phyloP scores from a whole-genome alignment of 1,284 basidiomycete genomes.

The Ustilago xerochloae region DNA sequence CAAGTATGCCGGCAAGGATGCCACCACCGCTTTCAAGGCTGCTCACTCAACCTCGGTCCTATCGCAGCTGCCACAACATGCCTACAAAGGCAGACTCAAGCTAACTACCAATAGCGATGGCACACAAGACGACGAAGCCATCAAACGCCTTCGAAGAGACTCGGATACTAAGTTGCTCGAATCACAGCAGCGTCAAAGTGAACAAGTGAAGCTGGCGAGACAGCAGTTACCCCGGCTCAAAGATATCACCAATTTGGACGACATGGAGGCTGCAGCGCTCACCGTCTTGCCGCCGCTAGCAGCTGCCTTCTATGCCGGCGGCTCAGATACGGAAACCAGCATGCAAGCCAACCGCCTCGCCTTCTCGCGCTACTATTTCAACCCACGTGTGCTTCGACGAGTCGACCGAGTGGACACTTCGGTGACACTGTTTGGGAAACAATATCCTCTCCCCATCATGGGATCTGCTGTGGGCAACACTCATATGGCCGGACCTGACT shows the following conservation, averaged over 20 bases:
- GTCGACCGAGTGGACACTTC: conserved; percentile 1
- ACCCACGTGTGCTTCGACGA: conserved; percentile 2
- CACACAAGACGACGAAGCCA: neutral
- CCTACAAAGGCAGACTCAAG: conserved; percentile 2
- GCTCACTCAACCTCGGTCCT: conserved; percentile 2
- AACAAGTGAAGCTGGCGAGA: neutral
- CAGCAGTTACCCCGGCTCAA: conserved; percentile 3
- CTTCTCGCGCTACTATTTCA: conserved; percentile 8
- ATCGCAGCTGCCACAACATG: neutral
- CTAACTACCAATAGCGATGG: neutral
- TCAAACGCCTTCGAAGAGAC: neutral
- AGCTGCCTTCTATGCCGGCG: conserved; percentile 6
- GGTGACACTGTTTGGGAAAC: conserved; percentile 1
- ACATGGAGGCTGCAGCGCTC: conserved; percentile 3
- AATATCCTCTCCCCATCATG: conserved; percentile 2
- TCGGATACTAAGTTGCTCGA: conserved; percentile 2
- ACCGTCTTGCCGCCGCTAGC: conserved; percentile 4
- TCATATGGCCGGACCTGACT: conserved; percentile 74
- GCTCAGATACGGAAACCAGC: conserved; percentile 4
- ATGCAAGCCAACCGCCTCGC: conserved; percentile 3
- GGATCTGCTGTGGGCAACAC: conserved; percentile 6
- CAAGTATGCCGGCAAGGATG: conserved; percentile 82
- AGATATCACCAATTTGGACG: conserved; percentile 4
- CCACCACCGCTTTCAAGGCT: conserved; percentile 77
- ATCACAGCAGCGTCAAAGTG: conserved; percentile 2